A percentile compares a stretch with the other conserved stretches of the same genome.
phyloP scores from a whole-genome alignment of 371 early-diverging fungal species.

The Mortierella sp. region DNA sequence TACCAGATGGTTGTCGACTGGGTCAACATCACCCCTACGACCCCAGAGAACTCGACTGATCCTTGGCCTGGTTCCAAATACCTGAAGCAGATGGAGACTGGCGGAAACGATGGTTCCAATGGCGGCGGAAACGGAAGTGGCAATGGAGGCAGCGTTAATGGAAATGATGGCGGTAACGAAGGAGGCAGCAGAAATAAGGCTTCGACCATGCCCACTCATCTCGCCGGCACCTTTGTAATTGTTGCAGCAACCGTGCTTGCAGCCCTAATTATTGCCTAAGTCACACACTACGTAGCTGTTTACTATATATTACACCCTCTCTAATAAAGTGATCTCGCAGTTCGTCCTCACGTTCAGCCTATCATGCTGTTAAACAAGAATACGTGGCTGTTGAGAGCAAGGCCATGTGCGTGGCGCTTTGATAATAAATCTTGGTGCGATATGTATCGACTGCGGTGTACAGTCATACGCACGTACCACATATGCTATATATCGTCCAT shows the following conservation, averaged over 20 bases:
- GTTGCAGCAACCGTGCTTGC: background rate
- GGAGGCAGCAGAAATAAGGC: background rate
- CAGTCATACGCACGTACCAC: too few species aligned
- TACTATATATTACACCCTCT: background rate
- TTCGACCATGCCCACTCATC: background rate
- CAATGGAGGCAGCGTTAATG: background rate
- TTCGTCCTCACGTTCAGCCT: too few species aligned
- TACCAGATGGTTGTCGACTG: slow-evolving; percentile 39
- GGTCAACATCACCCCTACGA: slow-evolving; percentile 42
- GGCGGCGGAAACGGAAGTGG: slow-evolving; percentile 5
- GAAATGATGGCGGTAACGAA: slow-evolving; percentile 2
- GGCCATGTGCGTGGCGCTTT: too few species aligned
- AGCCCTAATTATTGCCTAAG: background rate
- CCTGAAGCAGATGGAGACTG: slow-evolving; percentile 36
- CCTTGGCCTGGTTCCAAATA: slow-evolving; percentile 51
- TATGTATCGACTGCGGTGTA: too few species aligned
- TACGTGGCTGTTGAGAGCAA: too few species aligned
- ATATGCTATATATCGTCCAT: too few species aligned
- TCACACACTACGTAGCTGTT: background rate
- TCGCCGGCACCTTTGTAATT: background rate
- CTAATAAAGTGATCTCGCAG: background rate
- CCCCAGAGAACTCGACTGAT: slow-evolving; percentile 32
- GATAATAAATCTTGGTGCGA: too few species aligned
- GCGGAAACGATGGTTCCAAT: slow-evolving; percentile 16
- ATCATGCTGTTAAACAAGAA: too few species aligned